Base-by-base conservation (phyloP, 305 asterid species). In the Solanum hybrid region DNA sequence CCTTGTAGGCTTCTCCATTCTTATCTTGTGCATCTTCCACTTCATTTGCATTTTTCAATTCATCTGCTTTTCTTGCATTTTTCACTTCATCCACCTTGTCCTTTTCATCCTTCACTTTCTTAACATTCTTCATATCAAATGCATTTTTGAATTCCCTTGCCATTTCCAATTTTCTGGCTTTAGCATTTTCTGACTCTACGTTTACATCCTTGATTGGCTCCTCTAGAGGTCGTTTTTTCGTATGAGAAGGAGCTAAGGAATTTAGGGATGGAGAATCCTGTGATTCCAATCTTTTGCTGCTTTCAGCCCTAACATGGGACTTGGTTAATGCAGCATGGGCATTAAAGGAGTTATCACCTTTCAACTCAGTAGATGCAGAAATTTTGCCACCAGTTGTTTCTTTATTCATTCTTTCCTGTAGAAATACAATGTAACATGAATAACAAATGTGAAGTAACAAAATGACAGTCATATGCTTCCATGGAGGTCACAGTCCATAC, bases 381-480 rank as follows among this genome's bases (percentile, higher is more conserved):
- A 88, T 90, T 61, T 89, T 41, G 81, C 91, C 91, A 45, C 75
- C 93, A 70, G 41, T 91, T 75, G 91, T 89, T 91, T 96, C 96
- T 27, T 92, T 93, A 61, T 90, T 92, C 92, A 97, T n/a, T 86
- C 96, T 94, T 93, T 97, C 98, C 99, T 97, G 91, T 83, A 91
- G 90, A 80, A 61, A 79, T 80, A 82, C 51, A 75, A 70, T 22
- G n/a, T 5, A 33, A 34, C 90, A 85, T 57, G 45, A 85, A 20
- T 57, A 31, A 31, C 51, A 85, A 57, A 29, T 76, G 32, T 31
- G 7, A 76, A 88, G 39, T 57, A 41, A 39, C 24, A 17, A 76
- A 26, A 38, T 51, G 86, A 88, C 4, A 76, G 6, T 88, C 32
- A 76, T 24, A 27, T 26, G 75, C 77, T 31, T 79, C 38, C 26